These are phyloP conservation scores for Lecanicillium sp. DNA, from an alignment of 2,329 filamentous ascomycete species.

Conservation along the genomic window DNA sequence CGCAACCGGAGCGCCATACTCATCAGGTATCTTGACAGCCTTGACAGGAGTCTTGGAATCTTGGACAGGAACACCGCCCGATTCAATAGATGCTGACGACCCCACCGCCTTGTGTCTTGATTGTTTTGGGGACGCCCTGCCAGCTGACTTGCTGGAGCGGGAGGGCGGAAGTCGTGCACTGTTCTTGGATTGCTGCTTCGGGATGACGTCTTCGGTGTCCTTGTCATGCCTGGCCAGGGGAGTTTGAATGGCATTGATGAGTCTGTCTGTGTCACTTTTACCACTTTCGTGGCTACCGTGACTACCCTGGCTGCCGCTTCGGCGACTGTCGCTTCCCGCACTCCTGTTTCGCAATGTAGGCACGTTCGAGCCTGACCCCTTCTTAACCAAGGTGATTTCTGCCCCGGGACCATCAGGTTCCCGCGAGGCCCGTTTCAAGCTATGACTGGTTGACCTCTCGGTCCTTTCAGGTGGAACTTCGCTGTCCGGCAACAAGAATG, in stretches of 20 bases:
- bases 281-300: constrained; percentile 41
- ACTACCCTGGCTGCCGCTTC: constrained; percentile 38
- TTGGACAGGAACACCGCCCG: constrained; percentile 23
- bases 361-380: constrained; percentile 24
- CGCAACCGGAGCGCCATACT: constrained; percentile 31
- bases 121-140: background rate
- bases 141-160: constrained; percentile 10
- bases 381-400: constrained; percentile 59
- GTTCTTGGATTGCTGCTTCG: constrained; percentile 15
- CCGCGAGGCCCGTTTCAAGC: constrained; percentile 16
- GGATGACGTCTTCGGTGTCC: constrained; percentile 28
- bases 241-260: constrained; percentile 66
- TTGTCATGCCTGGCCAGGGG: constrained; percentile 40
- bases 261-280: constrained; percentile 58
- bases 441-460: background rate
- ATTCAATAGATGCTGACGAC: background rate
- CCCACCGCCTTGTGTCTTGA: background rate
- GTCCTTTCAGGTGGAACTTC: constrained; percentile 21
- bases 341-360: constrained; percentile 8
- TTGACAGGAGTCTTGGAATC: constrained; percentile 41
- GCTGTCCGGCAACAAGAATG: constrained; percentile 56
- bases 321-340: constrained; percentile 17
- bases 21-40: constrained; percentile 44
- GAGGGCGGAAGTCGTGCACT: constrained; percentile 13
- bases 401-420: constrained; percentile 28